Evolutionary conservation across 345 rosid species (phyloP), one percentile per base, ranked within the genome.

Genomic region (Excoecaria cochinchinensis): DNA sequence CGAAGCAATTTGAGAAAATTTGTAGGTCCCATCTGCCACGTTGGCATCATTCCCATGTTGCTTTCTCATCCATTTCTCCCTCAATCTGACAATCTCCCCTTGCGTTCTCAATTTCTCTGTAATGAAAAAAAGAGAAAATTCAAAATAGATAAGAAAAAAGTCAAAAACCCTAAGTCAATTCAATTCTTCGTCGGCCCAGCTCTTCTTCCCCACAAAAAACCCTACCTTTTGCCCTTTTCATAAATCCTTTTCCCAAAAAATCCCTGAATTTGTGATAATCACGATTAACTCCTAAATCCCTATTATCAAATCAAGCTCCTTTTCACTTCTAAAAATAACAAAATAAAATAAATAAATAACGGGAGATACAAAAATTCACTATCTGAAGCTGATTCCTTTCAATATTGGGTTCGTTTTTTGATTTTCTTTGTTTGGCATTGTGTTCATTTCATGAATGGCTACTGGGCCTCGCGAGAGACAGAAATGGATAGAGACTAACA

Each of bases 391-490:
- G 44, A 21, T 44, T 47, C 8, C 11, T 10, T 38, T 38, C n/a
- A 17, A 16, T 8, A 51, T 51, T 52, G 9, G 44, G 72, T 13
- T 47, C n/a, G n/a, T n/a, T n/a, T n/a, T n/a, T n/a, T n/a, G n/a
- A n/a, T n/a, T n/a, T n/a, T n/a, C n/a, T n/a, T n/a, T n/a, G n/a
- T 31, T 31, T 70, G 22, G 24, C 3, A 3, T 31, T 51, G 50
- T 36, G 1, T 52, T 10, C 17, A 8, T 4, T 72, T 24, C 24
- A 13, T 61, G 59, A 69, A 69, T 69, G 72, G 72, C 72, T 69
- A 51, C 72, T 0, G 72, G 72, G 13, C 42, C 59, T 24, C 15
- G 57, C 47, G 31, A 61, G n/a, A 62, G 19, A 50, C 40, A 58
- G 11, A 24, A 21, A 46, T 24, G 25, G 22, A 19, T 6, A 10